Base-by-base conservation (phyloP, 163 green algal species). In the Prototheca stagnorum region DNA sequence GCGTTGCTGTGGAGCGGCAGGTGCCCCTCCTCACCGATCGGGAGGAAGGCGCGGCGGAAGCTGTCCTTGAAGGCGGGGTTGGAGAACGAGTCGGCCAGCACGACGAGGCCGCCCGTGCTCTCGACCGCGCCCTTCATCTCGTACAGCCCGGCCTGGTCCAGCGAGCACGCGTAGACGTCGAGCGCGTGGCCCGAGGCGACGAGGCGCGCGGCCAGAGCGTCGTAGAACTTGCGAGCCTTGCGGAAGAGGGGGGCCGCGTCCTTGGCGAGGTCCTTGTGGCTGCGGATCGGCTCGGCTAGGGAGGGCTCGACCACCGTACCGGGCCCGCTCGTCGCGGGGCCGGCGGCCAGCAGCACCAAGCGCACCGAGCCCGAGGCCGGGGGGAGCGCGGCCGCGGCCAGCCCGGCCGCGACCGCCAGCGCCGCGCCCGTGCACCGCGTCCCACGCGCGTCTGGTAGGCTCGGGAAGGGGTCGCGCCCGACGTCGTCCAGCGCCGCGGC, bases 81-180 rank as follows among this genome's bases (percentile, higher is more conserved):
- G 53, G 69, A 49, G 66, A 86, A 96, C 16, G 72, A 85, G 67
- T 95, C 86, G 1, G 82, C 81, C 59, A 92, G 66, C 41, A 95
- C 78, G 21, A 82, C 62, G 24, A 92, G 59, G 36, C 87, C 87
- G 35, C 87, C 86, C 9, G 80, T 93, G 34, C 39, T 54, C 56
- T 94, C 82, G 35, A 93, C 70, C 21, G 74, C 71, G 27, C 62
- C 57, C 59, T 87, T 85, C 82, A 93, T 92, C 68, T 97, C 87
- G 1, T 74, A 76, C 36, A 94, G 55, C 20, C 87, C 87, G 16
- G 93, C 85, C 74, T 96, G 87, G 62, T 99, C 90, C 26, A 99
- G 77, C 3, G 88, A 78, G 64, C 79, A 95, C 2, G 82, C 76
- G 62, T 96, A 96, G 5, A 97, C 61, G 61, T 99, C 90, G 19